These are phyloP conservation scores for Endocarpon pusillum DNA, from an alignment of 495 filamentous ascomycete genomes.

Conservation along the genomic window DNA sequence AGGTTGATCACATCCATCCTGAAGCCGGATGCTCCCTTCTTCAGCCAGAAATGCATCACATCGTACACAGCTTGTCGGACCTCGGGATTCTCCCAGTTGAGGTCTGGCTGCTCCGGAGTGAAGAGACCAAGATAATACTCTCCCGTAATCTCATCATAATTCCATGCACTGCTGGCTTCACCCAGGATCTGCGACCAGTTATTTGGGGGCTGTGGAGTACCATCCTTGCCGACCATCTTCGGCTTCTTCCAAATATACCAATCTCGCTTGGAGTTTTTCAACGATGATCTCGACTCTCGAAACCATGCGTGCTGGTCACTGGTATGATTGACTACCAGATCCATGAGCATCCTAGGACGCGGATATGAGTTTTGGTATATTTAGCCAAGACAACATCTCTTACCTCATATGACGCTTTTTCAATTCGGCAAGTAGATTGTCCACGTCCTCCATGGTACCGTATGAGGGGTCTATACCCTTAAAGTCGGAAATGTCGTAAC, in stretches of 20 bases:
- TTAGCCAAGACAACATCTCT: constrained; percentile 28
- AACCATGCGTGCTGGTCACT: constrained; percentile 49
- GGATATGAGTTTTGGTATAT: constrained; percentile 24
- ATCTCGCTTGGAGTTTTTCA: constrained; percentile 35
- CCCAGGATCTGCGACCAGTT: constrained; percentile 37
- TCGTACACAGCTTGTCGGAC: constrained; percentile 41
- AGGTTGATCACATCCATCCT: constrained; percentile 46
- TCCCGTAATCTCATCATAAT: constrained; percentile 37
- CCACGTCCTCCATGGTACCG: constrained; percentile 37
- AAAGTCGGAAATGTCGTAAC: constrained; percentile 45
- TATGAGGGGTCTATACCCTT: constrained; percentile 33
- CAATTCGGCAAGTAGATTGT: constrained; percentile 28
- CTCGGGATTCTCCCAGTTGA: constrained; percentile 50
- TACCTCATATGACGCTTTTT: constrained; percentile 37
- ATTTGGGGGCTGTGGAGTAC: constrained; percentile 37
- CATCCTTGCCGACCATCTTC: constrained; percentile 24
- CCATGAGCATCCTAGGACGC: constrained; percentile 26
- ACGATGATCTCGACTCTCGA: constrained; percentile 33
- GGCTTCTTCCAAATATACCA: constrained; percentile 49
- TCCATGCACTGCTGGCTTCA: constrained; percentile 32
- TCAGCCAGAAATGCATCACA: constrained; percentile 48
- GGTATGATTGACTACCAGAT: constrained; percentile 45
- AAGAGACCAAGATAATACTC: constrained; percentile 54
- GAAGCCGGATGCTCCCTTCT: constrained; percentile 45
- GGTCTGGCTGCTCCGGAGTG: constrained; percentile 42